Percentiles rank a stretch among this genome's conserved stretches.
phyloP scores from a whole-genome alignment of 169 alveolate genomes.

The Plasmodium fragile region DNA sequence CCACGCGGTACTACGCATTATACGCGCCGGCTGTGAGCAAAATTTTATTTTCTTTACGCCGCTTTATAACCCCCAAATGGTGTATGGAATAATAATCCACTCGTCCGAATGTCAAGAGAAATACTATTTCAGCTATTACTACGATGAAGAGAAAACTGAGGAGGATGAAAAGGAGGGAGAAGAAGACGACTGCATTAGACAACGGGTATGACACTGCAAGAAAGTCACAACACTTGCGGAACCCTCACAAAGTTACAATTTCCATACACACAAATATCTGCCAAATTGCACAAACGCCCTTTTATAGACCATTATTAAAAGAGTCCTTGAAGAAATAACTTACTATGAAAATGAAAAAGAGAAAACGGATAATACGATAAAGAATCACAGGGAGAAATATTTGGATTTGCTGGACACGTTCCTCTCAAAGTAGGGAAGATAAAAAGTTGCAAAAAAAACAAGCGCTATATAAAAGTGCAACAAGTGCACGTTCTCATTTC shows the following conservation, averaged over 20 bases:
- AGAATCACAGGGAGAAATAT: constrained; percentile 30
- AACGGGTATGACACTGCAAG: constrained; percentile 13
- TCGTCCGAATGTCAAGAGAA: constrained; percentile 20
- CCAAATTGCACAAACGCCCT: not conserved
- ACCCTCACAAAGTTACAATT: not conserved
- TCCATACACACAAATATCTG: not conserved
- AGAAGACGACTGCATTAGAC: constrained; percentile 20
- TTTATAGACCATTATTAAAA: constrained; percentile 18
- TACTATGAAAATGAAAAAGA: constrained; percentile 31
- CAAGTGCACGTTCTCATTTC: not conserved
- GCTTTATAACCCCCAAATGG: constrained; percentile 6
- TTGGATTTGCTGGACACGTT: constrained; percentile 24
- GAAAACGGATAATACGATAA: constrained; percentile 4
- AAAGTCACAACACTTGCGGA: not conserved
- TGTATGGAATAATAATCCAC: constrained; percentile 56
- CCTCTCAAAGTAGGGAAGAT: constrained; percentile 36
- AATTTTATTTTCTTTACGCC: not conserved
- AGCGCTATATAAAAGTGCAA: not conserved
- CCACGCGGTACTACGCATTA: not conserved
- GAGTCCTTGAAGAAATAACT: constrained; percentile 50
- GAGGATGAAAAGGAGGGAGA: not conserved
- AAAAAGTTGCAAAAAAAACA: not conserved
- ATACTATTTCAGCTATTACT: constrained; percentile 39
- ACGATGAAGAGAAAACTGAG: not conserved
- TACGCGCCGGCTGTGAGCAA: not conserved